Evolutionary conservation across 2,329 filamentous ascomycete genomes (phyloP).

Genomic region (Cryphonectria naterciae): DNA sequence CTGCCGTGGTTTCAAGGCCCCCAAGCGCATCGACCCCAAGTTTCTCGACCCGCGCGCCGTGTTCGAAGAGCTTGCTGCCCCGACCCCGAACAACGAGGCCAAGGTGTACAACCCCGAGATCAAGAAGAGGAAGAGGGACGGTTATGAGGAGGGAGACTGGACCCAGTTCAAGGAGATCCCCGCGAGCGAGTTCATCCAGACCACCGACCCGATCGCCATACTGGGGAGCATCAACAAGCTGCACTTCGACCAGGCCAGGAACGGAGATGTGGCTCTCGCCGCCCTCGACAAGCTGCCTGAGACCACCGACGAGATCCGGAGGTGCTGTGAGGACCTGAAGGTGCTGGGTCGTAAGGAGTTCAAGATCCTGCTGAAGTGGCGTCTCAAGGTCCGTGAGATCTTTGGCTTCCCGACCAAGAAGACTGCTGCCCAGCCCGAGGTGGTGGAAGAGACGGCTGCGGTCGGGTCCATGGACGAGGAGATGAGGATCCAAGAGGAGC

Average conservation of each 20-base stretch:
- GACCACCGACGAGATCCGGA: conserved; percentile 80
- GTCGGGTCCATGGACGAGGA: conserved; percentile 95
- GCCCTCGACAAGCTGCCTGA: conserved; percentile 85
- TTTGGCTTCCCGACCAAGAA: conserved; percentile 87
- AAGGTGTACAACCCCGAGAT: conserved; percentile 97
- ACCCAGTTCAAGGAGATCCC: conserved; percentile 88
- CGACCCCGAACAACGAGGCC: conserved; percentile 91
- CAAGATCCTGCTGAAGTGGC: conserved; percentile 85
- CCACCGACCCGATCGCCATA: conserved; percentile 88
- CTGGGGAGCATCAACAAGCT: conserved; percentile 84
- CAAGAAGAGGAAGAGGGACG: conserved; percentile 96
- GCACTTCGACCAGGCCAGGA: conserved; percentile 77
- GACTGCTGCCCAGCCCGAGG: conserved; percentile 48
- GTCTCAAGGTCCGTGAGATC: conserved; percentile 83
- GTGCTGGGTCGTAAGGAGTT: conserved; percentile 95
- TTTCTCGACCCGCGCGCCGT: conserved; percentile 89
- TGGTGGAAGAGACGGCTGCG: conserved; percentile 74
- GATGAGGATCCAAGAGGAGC: conserved; percentile 83
- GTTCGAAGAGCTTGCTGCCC: conserved; percentile 87
- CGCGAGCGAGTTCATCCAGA: conserved; percentile 93
- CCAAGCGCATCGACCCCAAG: conserved; percentile 88
- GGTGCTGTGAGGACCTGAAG: conserved; percentile 81
- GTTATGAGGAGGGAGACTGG: conserved; percentile 96
- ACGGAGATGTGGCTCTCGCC: conserved; percentile 83
- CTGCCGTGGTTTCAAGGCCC: conserved; percentile 91